These are phyloP conservation scores for Rhizopus delemar DNA, from an alignment of 371 early-diverging fungal species.

Conservation along the genomic window DNA sequence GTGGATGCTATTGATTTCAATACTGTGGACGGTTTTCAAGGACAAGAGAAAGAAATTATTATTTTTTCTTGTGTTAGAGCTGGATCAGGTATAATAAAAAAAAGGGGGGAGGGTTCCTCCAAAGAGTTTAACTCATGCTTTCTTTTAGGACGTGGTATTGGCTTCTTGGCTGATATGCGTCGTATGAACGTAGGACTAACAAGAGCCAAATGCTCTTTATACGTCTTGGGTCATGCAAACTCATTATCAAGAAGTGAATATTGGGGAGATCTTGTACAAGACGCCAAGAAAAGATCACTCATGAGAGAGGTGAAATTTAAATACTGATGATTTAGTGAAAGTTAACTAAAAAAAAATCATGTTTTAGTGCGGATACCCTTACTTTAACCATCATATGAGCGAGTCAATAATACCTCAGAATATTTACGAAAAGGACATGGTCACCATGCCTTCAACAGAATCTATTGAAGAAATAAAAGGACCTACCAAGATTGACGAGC, in stretches of 20 bases:
- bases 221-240: constrained; percentile 82
- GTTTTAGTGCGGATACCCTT: constrained; percentile 26
- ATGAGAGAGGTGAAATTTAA: constrained; percentile 48
- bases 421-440: constrained; percentile 16
- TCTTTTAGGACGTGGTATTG: constrained; percentile 62
- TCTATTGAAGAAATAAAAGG: constrained; percentile 6
- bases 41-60: constrained; percentile 97
- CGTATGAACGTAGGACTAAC: constrained; percentile 96
- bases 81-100: constrained; percentile 31
- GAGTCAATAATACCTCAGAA: constrained; percentile 14
- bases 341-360: too few species aligned
- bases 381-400: constrained; percentile 17
- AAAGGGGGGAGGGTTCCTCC: too few species aligned
- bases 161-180: constrained; percentile 88
- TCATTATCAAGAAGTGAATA: constrained; percentile 60
- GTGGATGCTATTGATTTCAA: constrained; percentile 86
- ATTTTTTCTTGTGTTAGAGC: constrained; percentile 95
- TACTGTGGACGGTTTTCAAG: constrained; percentile 99
- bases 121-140: too few species aligned
- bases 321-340: background rate
- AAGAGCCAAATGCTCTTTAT: constrained; percentile 86
- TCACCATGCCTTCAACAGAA: background rate
- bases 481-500: constrained; percentile 10
- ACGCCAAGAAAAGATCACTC: constrained; percentile 52
- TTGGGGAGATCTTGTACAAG: constrained; percentile 71